Evolutionary conservation across 495 filamentous ascomycete genomes (phyloP), one percentile per base, ranked within the genome.

Genomic region (Xylaria cubensis): DNA sequence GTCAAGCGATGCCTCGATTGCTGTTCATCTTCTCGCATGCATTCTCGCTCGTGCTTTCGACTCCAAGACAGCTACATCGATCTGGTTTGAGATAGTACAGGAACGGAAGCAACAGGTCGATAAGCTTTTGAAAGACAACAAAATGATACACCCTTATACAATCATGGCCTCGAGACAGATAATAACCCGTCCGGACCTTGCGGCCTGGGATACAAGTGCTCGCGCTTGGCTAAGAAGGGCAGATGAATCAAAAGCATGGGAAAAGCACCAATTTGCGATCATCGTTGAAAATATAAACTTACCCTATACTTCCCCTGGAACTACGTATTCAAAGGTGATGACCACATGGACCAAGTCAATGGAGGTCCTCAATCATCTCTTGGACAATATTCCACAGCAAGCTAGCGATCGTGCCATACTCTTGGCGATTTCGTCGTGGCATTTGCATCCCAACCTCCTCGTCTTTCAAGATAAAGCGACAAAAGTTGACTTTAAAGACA

Each of bases 21-120:
- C 73, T 1, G 72, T 81, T 13, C 77, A 81, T 69, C 72, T 84
- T 9, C 77, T 85, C 19, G 81, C 78, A 7, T 84, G 84, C 63
- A 76, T 85, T 74, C 72, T 85, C 3, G 83, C 82, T 1, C 59
- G 77, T 17, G 64, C 74, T 0, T 83, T 73, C 66, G 66, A 71
- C 41, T 72, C 64, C 1, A 48, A 72, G 15, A 71, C 79, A 66
- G 83, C 83, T 3, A 80, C 70, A 12, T 76, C 81, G 0, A 72
- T 84, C 17, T 85, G 82, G 78, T 58, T 21, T 12, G 75, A 80
- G 39, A 8, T 80, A 10, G 64, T 80, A 10, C 51, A 26, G 29
- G 44, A 67, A 50, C 24, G 73, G 21, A 71, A 74, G 51, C 26
- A 29, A 29, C 46, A 69, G 15, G 41, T 64, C 15, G 17, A 58